Evolutionary conservation across 768 basidiomycete genomes (phyloP).

Genomic region (Serendipita vermifera): DNA sequence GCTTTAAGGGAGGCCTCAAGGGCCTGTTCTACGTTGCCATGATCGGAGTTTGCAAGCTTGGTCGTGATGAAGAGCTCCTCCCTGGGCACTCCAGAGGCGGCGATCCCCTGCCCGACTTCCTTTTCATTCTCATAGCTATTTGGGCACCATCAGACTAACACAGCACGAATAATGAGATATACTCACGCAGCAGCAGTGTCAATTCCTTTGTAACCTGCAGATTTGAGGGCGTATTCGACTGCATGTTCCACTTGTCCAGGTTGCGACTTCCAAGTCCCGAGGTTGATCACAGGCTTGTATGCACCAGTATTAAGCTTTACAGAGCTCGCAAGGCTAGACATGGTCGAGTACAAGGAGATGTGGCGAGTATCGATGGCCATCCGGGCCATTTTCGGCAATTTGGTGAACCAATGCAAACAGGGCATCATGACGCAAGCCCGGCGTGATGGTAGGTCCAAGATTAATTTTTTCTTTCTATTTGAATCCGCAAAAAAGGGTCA

Average conservation of each 20-base stretch:
- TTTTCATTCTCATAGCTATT: slow-evolving; percentile 43
- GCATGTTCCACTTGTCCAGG: slow-evolving; percentile 62
- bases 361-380: too few species aligned
- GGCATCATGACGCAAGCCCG: too few species aligned
- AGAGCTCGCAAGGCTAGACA: slow-evolving; percentile 28
- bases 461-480: too few species aligned
- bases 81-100: slow-evolving; percentile 58
- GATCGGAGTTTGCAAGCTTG: slow-evolving; percentile 43
- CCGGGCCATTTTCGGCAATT: too few species aligned
- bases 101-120: slow-evolving; percentile 74
- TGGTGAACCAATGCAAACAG: too few species aligned
- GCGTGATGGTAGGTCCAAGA: too few species aligned
- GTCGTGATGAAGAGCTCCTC: slow-evolving; percentile 63
- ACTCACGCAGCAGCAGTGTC: slow-evolving; percentile 52
- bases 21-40: slow-evolving; percentile 44
- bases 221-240: slow-evolving; percentile 56
- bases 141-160: slow-evolving; percentile 10
- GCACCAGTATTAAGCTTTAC: slow-evolving; percentile 65
- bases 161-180: background rate
- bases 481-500: too few species aligned
- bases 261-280: slow-evolving; percentile 69
- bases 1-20: slow-evolving; percentile 53
- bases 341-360: slow-evolving; percentile 16
- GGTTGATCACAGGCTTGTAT: slow-evolving; percentile 60
- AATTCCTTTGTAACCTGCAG: slow-evolving; percentile 56